Percentiles rank a stretch among this genome's conserved stretches.
These are phyloP conservation scores for Pseudonitzschia multiseries DNA, from an alignment of 108 stramenopile species.

Conservation along the genomic window DNA sequence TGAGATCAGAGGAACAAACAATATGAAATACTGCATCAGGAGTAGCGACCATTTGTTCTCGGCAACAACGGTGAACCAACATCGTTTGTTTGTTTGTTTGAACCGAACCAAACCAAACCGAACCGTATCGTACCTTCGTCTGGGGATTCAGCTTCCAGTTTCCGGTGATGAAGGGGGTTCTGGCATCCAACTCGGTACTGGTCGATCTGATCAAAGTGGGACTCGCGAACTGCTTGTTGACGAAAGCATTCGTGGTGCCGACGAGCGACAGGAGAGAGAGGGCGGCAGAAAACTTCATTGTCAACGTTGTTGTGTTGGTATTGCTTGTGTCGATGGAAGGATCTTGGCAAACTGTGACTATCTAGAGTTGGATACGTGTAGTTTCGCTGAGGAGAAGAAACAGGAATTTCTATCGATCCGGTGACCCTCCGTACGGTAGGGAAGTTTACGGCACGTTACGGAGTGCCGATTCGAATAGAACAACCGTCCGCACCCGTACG, in stretches of 20 bases:
- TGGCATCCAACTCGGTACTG: slow-evolving; percentile 15
- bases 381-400: too few species aligned
- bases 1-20: too few species aligned
- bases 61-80: too few species aligned
- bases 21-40: too few species aligned
- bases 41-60: too few species aligned
- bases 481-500: neutral
- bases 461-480: neutral
- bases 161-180: slow-evolving; percentile 90
- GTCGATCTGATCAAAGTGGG: neutral
- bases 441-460: neutral
- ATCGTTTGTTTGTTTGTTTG: neutral
- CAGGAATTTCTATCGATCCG: too few species aligned
- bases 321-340: neutral
- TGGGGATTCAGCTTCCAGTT: slow-evolving; percentile 96
- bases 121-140: slow-evolving; percentile 41
- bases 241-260: slow-evolving; percentile 9
- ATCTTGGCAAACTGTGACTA: neutral
- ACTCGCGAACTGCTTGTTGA: neutral
- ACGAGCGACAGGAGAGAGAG: slow-evolving; percentile 3
- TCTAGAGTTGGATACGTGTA: too few species aligned
- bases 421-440: too few species aligned
- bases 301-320: neutral
- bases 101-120: slow-evolving; percentile 34
- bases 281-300: slow-evolving; percentile 9